phyloP scores from a whole-genome alignment of 1,139 yeast genomes.

The Lodderomyces margitis region DNA sequence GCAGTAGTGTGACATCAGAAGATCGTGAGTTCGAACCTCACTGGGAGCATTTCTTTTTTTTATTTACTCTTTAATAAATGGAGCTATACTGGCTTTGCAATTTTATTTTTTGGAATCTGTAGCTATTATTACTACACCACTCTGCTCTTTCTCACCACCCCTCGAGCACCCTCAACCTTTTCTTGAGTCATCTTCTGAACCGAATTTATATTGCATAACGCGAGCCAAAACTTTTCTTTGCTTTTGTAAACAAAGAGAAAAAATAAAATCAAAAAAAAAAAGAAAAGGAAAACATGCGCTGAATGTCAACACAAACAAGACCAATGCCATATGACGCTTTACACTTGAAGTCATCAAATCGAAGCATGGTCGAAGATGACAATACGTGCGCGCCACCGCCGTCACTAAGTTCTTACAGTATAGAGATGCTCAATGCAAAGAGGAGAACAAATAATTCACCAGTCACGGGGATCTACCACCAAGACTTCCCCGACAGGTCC shows the following conservation, averaged over 20 bases:
- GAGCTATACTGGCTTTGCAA: no score
- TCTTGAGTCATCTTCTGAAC: not conserved
- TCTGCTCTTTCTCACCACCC: not conserved
- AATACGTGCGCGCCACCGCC: conserved; percentile 62
- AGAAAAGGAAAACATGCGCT: no score
- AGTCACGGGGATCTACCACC: conserved; percentile 11
- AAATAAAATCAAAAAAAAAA: not conserved
- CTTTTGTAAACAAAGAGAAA: not conserved
- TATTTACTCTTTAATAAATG: no score
- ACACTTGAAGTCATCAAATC: conserved; percentile 10
- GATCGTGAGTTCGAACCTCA: conserved; percentile 58
- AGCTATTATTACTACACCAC: not conserved
- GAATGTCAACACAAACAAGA: no score
- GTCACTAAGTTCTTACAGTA: conserved; percentile 52
- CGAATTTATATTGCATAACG: no score
- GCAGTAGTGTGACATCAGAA: conserved; percentile 39
- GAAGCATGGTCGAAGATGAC: conserved; percentile 35
- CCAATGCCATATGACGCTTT: not conserved
- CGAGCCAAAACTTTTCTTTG: not conserved
- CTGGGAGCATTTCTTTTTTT: conserved; percentile 39
- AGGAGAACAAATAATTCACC: conserved; percentile 7
- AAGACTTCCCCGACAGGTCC: conserved; percentile 16
- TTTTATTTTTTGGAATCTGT: no score
- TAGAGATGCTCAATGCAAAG: conserved; percentile 33
- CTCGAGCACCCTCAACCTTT: not conserved